Evolutionary conservation across 202 grass and related monocot genomes (phyloP), one percentile per base, ranked within the genome.

Genomic region (Sporobolus alterniflorus): DNA sequence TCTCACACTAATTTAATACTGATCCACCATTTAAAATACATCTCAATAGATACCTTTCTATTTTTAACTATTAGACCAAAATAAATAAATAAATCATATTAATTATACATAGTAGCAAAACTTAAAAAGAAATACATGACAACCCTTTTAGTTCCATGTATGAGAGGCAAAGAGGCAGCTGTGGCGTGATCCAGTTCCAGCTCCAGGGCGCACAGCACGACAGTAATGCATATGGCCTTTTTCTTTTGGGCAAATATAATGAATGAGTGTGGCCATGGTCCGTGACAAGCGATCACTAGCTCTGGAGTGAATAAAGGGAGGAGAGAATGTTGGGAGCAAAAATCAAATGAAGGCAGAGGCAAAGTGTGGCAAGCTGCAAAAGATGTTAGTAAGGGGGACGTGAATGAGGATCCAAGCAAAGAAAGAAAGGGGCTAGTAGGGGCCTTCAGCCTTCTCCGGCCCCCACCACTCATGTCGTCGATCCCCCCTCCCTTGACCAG

Each of bases 181-280:
- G 20, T 47, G 78, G 78, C 78, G 66, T 81, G 78, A 81, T 81
- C 66, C 34, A 17, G 40, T 30, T n/a, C n/a, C n/a, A n/a, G 36
- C 8, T 78, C 42, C 73, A 39, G 77, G 76, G 46, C 40, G 62
- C 59, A 6, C 76, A 20, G 46, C 64, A 67, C 46, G 67, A 71
- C 80, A 65, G 55, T 62, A 49, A 49, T 50, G 48, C 16, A 40
- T 76, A 46, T 66, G 47, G 17, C 64, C 65, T 70, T 79, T 85
- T 84, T 56, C 57, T 68, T 64, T 88, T 69, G 79, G 83, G 86
- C 83, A 88, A 91, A 91, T 83, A 74, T 88, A 87, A 93, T 73
- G 85, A 81, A 73, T 33, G 63, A 24, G 11, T 55, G 71, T 71
- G 24, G 51, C 61, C 77, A 25, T 14, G 52, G 61, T 73, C 51